phyloP scores from a whole-genome alignment of 352 stramenopile genomes.

The Globisporangium nunn region DNA sequence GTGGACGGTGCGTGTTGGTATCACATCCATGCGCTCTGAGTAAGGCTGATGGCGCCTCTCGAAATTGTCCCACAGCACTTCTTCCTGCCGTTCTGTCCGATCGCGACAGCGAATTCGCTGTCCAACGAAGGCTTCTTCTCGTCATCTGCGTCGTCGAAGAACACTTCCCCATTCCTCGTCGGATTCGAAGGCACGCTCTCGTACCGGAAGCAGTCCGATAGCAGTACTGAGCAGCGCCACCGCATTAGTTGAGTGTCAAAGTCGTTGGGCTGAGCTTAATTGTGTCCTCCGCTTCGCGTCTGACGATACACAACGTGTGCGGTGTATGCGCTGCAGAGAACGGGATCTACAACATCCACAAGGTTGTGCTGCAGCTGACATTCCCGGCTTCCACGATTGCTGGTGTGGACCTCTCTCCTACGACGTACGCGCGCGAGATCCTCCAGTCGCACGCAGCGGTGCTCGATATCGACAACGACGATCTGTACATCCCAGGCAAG shows the following conservation, averaged over 20 bases:
- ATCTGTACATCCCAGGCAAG: conserved; percentile 59
- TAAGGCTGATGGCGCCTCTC: not conserved
- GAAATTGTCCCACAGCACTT: conserved; percentile 26
- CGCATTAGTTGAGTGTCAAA: conserved; percentile 33
- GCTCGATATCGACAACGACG: conserved; percentile 64
- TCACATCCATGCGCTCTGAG: not conserved
- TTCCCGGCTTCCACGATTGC: conserved; percentile 5
- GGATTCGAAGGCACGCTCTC: conserved; percentile 41
- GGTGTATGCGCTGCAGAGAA: conserved; percentile 25
- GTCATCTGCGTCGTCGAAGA: not conserved
- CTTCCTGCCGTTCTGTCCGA: conserved; percentile 47
- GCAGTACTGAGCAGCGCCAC: conserved; percentile 34
- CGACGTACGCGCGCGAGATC: conserved; percentile 33
- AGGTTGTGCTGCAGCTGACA: conserved; percentile 34
- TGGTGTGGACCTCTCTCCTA: conserved; percentile 2
- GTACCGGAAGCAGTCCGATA: conserved; percentile 43
- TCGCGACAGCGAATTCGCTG: conserved; percentile 26
- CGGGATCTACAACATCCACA: conserved; percentile 65
- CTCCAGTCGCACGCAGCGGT: conserved; percentile 41
- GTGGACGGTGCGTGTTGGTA: conserved; percentile 28
- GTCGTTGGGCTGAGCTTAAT: not conserved
- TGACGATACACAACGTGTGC: not conserved
- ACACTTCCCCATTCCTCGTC: conserved; percentile 35
- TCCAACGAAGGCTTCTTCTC: conserved; percentile 28
- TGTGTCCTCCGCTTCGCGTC: too few species aligned